Conservation (phyloP, 176 grass and related monocot species). For the Lolium multiflorum region DNA sequence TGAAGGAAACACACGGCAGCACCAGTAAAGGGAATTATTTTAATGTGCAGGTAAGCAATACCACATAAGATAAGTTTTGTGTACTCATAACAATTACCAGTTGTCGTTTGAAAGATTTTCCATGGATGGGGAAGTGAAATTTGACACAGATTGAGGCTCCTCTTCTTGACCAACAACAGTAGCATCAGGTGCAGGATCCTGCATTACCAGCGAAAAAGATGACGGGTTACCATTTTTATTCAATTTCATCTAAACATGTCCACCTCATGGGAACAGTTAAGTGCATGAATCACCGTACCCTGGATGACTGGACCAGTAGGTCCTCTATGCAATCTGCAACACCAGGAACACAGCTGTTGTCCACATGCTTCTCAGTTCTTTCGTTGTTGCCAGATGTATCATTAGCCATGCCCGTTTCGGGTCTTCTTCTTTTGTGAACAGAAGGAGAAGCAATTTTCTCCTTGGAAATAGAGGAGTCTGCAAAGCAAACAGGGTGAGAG, state of each 20-base stretch:
- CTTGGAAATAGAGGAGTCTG: conserved; percentile 24
- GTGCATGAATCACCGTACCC: conserved; percentile 50
- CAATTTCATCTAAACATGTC: neutral
- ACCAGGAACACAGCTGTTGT: conserved; percentile 61
- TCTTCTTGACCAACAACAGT: conserved; percentile 52
- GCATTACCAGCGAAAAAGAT: conserved; percentile 41
- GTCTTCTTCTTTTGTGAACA: conserved; percentile 57
- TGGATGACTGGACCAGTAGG: conserved; percentile 77
- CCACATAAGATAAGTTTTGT: conserved; percentile 13
- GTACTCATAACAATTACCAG: neutral
- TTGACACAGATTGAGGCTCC: conserved; percentile 38
- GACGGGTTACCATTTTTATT: neutral
- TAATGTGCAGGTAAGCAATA: conserved; percentile 15
- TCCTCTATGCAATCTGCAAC: conserved; percentile 90
- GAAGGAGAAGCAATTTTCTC: conserved; percentile 5
- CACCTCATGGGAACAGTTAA: conserved; percentile 36
- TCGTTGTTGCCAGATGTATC: conserved; percentile 43
- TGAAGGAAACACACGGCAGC: conserved; percentile 38
- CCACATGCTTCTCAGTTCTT: conserved; percentile 50
- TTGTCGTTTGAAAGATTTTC: conserved; percentile 26
- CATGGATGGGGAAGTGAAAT: conserved; percentile 28
- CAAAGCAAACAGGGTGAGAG: conserved; percentile 33
- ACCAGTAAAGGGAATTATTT: conserved; percentile 17
- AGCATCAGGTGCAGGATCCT: conserved; percentile 75
- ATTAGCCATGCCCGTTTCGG: conserved; percentile 39